A percentile compares a stretch with the other conserved stretches of the same genome.
Conservation (phyloP, 2,329 filamentous ascomycete species). For the Aspergillus bombycis region DNA sequence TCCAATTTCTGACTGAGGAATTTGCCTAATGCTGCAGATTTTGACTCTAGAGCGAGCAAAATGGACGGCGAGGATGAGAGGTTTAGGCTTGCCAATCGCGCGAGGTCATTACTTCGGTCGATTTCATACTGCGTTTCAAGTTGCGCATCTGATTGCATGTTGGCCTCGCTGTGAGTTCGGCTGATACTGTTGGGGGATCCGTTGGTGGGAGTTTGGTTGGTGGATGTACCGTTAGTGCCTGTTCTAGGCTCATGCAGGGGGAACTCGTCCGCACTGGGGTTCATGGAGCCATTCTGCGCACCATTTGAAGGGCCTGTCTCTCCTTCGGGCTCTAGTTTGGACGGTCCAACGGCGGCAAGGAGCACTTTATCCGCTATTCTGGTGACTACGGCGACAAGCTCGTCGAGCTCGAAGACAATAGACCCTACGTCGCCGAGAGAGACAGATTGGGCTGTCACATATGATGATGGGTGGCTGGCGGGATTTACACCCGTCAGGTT, state of each 20-base stretch:
- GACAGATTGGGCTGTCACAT: conserved; percentile 45
- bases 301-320: conserved; percentile 17
- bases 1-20: conserved; percentile 45
- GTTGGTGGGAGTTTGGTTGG: conserved; percentile 14
- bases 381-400: conserved; percentile 46
- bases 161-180: conserved; percentile 17
- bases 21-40: conserved; percentile 44
- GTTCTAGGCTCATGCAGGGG: not conserved
- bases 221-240: conserved; percentile 10
- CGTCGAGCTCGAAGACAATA: conserved; percentile 47
- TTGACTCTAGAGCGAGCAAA: conserved; percentile 46
- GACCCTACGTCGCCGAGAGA: conserved; percentile 48
- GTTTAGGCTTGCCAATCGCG: conserved; percentile 43
- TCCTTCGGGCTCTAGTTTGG: conserved; percentile 27
- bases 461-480: conserved; percentile 47
- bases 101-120: conserved; percentile 43
- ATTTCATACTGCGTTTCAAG: conserved; percentile 44
- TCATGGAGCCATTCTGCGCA: conserved; percentile 1
- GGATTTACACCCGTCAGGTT: conserved; percentile 49
- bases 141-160: conserved; percentile 27
- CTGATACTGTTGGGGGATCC: conserved; percentile 12
- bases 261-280: not conserved
- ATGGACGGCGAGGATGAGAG: conserved; percentile 43
- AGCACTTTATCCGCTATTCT: conserved; percentile 47
- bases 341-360: conserved; percentile 45